phyloP scores from a whole-genome alignment of 495 filamentous ascomycete species.

The Astrothelium subdiscretum region DNA sequence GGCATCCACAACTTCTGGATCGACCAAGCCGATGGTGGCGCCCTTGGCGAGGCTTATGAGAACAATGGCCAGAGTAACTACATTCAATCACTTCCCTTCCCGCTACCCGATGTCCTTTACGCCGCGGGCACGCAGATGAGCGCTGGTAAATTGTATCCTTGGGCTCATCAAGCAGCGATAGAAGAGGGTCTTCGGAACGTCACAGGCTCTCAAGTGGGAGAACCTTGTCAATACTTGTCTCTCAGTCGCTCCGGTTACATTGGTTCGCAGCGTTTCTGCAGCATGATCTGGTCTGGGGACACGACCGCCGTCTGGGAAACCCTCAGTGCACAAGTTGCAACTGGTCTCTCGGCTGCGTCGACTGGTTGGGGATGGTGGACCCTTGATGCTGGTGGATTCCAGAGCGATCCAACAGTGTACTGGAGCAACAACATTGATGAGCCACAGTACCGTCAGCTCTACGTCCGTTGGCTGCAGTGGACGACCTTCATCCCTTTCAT shows the following conservation, averaged over 20 bases:
- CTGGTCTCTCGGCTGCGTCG: slow-evolving; percentile 5
- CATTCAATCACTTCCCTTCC: slow-evolving; percentile 4
- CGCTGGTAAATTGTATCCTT: slow-evolving; percentile 7
- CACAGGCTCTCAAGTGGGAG: slow-evolving; percentile 3
- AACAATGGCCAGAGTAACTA: slow-evolving; percentile 10
- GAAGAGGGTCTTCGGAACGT: slow-evolving; percentile 8
- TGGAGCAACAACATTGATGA: slow-evolving; percentile 12
- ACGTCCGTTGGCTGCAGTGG: slow-evolving; percentile 11
- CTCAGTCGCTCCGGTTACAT: slow-evolving; percentile 11
- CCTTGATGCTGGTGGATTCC: slow-evolving; percentile 8
- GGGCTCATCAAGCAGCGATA: slow-evolving; percentile 8
- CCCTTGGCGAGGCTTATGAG: slow-evolving; percentile 10
- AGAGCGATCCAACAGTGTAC: slow-evolving; percentile 4
- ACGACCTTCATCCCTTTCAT: slow-evolving; percentile 10
- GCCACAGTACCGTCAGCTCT: slow-evolving; percentile 5
- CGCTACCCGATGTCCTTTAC: slow-evolving; percentile 6
- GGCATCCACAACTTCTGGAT: slow-evolving; percentile 12
- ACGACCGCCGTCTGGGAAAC: slow-evolving; percentile 11
- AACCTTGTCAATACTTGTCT: slow-evolving; percentile 7
- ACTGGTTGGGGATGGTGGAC: slow-evolving; percentile 11
- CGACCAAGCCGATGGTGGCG: slow-evolving; percentile 11
- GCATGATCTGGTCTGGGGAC: slow-evolving; percentile 11
- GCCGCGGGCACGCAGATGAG: slow-evolving; percentile 7
- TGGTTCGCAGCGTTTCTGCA: slow-evolving; percentile 9
- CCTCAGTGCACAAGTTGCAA: slow-evolving; percentile 5